These are phyloP conservation scores for Zasmidium angulare DNA, from an alignment of 2,329 filamentous ascomycete species.

Conservation along the genomic window DNA sequence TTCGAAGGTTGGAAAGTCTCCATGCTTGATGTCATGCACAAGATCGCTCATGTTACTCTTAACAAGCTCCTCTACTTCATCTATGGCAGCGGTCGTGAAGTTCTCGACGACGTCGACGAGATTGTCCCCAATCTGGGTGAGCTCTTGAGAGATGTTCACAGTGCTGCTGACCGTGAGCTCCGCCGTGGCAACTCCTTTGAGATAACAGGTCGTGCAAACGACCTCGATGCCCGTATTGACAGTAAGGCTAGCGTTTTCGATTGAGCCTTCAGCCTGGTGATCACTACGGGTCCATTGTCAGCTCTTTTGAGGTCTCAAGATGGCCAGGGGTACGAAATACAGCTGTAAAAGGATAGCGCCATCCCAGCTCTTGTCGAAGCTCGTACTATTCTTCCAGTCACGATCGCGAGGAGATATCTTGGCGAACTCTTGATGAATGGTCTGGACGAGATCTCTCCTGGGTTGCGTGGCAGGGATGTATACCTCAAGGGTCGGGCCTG, in stretches of 20 bases:
- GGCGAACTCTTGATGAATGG: not conserved
- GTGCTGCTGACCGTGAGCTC: not conserved
- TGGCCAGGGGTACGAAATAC: too few relatives aligned
- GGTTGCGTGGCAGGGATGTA: not conserved
- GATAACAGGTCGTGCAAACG: conserved; percentile 4
- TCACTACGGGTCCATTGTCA: too few relatives aligned
- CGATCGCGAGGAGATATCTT: not conserved
- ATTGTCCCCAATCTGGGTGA: not conserved
- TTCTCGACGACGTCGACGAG: not conserved
- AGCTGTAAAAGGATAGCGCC: not conserved
- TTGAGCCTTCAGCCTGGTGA: too few relatives aligned
- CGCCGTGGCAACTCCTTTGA: conserved; percentile 4
- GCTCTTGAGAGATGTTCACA: not conserved
- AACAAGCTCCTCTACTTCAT: not conserved
- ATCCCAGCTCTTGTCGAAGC: not conserved
- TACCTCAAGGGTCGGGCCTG: too few relatives aligned
- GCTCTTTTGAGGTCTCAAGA: too few relatives aligned
- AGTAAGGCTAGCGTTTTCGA: not conserved
- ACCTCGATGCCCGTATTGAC: not conserved
- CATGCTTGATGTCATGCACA: not conserved
- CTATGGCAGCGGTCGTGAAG: not conserved
- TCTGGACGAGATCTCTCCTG: not conserved
- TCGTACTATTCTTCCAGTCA: not conserved
- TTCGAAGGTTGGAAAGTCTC: not conserved
- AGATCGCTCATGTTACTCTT: not conserved